Evolutionary conservation across 1,284 basidiomycete species (phyloP), one percentile per base, ranked within the genome.

Genomic region (Microstroma glucosiphilum): DNA sequence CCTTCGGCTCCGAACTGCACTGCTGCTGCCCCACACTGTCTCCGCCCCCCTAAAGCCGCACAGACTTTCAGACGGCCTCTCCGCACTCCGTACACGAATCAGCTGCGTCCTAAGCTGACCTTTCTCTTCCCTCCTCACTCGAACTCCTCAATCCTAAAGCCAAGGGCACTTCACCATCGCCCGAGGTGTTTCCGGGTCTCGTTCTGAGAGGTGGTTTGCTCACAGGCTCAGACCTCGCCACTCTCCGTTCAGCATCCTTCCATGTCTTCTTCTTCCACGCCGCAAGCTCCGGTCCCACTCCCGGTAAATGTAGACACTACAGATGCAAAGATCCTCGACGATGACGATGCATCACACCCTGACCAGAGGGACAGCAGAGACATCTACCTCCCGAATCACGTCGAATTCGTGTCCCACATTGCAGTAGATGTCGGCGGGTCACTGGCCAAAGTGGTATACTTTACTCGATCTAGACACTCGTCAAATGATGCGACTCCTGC

Each of bases 381-480:
- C 61, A 79, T 79, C 59, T 79, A 77, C 62, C 63, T 79, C 26
- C 77, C 77, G 49, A 79, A 79, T 57, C 73, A 77, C 55, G 63
- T 73, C 59, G 77, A 79, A 57, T 63, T 68, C 25, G 75, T 79
- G n/a, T 76, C 74, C 15, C 76, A 79, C 26, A 79, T 79, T 43
- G 77, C 77, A 42, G 67, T 79, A 19, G 77, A 79, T 57, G 73
- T 66, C 75, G 94, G 96, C 43, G 94, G 94, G 41, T 97, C 93
- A 4, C 83, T 99, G 13, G 94, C 94, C 65, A 99, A 99, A 81
- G 91, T 99, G 61, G 91, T 97, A 72, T 99, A 97, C 82, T 98
- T 98, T 80, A 87, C 90, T 60, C 88, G 67, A 23, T 65, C 68
- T 15, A 65, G 65, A 13, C 67, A 65, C 13, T 59, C 59, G 19